phyloP scores from a whole-genome alignment of 257 asterid genomes.

The Osmanthus fragrans region DNA sequence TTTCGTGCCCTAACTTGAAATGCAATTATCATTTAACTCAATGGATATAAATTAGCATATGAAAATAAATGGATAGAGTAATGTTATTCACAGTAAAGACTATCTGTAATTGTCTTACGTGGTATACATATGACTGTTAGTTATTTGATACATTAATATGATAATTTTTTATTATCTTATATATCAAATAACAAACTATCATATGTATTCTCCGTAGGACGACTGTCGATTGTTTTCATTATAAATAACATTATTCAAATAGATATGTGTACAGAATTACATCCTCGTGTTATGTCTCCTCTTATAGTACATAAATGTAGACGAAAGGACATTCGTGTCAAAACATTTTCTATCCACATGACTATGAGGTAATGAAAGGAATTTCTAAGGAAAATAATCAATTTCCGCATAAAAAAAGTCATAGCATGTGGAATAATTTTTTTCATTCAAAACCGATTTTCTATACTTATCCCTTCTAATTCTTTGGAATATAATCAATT shows the following conservation, averaged over 20 bases:
- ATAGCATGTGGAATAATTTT: constrained; percentile 16
- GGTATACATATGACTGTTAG: no score
- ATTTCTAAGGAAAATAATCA: neutral
- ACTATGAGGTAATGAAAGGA: constrained; percentile 15
- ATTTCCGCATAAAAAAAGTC: neutral
- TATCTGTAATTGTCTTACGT: no score
- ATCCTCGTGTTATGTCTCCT: neutral
- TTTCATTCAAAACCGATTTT: constrained; percentile 9
- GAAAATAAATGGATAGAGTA: no score
- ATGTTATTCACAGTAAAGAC: no score
- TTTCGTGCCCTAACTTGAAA: neutral
- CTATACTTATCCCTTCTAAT: neutral
- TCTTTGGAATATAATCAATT: no score
- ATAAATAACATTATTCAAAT: no score
- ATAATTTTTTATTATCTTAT: no score
- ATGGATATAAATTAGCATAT: neutral
- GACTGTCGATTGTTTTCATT: no score
- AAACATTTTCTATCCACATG: neutral
- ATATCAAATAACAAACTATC: no score
- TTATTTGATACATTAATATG: no score
- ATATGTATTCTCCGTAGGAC: no score
- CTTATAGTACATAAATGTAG: neutral
- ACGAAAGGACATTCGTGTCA: constrained; percentile 5
- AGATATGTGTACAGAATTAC: neutral
- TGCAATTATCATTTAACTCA: no score